Conservation (phyloP, 495 filamentous ascomycete species). For the Talaromyces thailandensis region DNA sequence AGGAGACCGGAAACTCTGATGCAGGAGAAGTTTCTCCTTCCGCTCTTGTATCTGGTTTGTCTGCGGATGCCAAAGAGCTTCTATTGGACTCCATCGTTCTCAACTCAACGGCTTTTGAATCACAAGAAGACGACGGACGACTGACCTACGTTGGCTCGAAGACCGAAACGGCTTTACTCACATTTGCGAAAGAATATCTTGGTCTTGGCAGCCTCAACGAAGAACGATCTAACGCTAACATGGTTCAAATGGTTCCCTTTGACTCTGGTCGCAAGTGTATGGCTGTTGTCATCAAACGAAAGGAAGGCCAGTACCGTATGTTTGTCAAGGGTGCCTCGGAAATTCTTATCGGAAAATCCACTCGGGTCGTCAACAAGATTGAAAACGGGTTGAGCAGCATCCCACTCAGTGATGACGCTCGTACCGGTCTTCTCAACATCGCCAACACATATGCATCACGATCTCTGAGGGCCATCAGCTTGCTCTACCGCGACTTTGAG, state of each 20-base stretch:
- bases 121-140: constrained; percentile 53
- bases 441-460: constrained; percentile 72
- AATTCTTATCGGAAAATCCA: constrained; percentile 67
- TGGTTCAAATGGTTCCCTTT: constrained; percentile 73
- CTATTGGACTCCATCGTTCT: constrained; percentile 67
- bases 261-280: constrained; percentile 85
- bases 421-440: constrained; percentile 48
- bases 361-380: constrained; percentile 62
- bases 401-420: constrained; percentile 49
- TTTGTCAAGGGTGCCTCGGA: constrained; percentile 87
- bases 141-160: constrained; percentile 77
- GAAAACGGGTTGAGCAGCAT: constrained; percentile 46
- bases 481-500: constrained; percentile 82
- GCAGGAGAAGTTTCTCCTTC: constrained; percentile 38
- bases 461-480: constrained; percentile 79
- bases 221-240: constrained; percentile 58
- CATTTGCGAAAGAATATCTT: constrained; percentile 66
- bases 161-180: constrained; percentile 77
- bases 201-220: constrained; percentile 63
- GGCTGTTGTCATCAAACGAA: constrained; percentile 64
- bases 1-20: constrained; percentile 15
- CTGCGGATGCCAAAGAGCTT: constrained; percentile 48
- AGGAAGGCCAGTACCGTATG: constrained; percentile 60
- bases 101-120: constrained; percentile 87
- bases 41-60: constrained; percentile 53